Evolutionary conservation across 2,329 filamentous ascomycete genomes (phyloP).

Genomic region (Emergomyces pasteurianus): DNA sequence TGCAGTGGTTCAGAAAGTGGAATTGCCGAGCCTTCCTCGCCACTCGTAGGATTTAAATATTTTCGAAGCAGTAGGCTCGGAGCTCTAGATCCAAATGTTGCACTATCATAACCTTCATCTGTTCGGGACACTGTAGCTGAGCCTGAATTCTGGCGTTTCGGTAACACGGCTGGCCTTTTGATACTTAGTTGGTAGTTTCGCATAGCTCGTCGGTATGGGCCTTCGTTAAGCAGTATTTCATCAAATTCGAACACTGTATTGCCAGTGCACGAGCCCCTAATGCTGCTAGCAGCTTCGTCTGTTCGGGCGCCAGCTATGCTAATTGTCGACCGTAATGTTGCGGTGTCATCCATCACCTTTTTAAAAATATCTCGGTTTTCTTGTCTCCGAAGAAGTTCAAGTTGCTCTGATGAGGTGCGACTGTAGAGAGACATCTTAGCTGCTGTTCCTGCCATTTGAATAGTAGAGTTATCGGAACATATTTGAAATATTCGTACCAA

Average conservation of each 20-base stretch:
- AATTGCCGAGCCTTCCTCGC: not conserved
- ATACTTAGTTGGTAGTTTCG: conserved; percentile 5
- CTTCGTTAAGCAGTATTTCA: conserved; percentile 16
- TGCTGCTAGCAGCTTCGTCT: conserved; percentile 17
- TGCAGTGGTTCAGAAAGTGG: not conserved
- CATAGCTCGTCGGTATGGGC: conserved; percentile 16
- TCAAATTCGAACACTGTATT: conserved; percentile 25
- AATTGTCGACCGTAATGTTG: conserved; percentile 20
- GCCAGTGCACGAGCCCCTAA: conserved; percentile 18
- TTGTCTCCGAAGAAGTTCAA: conserved; percentile 21
- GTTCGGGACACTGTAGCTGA: conserved; percentile 12
- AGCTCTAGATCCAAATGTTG: conserved; percentile 8
- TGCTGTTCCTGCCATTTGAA: not conserved
- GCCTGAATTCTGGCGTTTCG: conserved; percentile 6
- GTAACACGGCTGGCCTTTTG: conserved; percentile 2
- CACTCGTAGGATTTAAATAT: conserved; percentile 1
- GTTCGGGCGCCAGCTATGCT: conserved; percentile 18
- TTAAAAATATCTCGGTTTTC: conserved; percentile 24
- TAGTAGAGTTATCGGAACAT: not conserved
- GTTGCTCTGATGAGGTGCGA: conserved; percentile 24
- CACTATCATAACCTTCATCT: conserved; percentile 21
- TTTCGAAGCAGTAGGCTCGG: conserved; percentile 7
- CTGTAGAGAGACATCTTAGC: conserved; percentile 10
- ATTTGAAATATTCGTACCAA: conserved; percentile 19
- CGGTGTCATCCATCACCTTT: conserved; percentile 27